Percentiles rank a stretch among this genome's conserved stretches.
Evolutionary conservation across 1,139 yeast genomes (phyloP).

Genomic region (Suhomyces bribrorum): DNA sequence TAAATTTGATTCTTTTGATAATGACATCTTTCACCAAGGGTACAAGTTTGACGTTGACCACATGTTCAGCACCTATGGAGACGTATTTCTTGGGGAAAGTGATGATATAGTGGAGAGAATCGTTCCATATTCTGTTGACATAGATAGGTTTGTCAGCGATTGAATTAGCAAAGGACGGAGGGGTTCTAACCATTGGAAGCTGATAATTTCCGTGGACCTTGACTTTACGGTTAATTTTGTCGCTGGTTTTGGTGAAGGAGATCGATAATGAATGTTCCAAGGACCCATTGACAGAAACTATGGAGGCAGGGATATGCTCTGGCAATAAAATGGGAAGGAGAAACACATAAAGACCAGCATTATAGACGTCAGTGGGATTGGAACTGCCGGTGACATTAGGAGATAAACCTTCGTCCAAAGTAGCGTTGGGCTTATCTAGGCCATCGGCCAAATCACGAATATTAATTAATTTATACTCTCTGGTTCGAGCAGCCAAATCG

Average conservation of each 20-base stretch:
- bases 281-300: constrained; percentile 56
- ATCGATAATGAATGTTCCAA: constrained; percentile 39
- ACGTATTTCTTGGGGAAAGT: constrained; percentile 76
- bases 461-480: constrained; percentile 33
- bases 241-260: constrained; percentile 35
- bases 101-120: constrained; percentile 73
- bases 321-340: constrained; percentile 72
- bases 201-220: constrained; percentile 34
- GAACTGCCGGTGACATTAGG: not conserved
- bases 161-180: constrained; percentile 75
- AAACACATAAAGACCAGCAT: constrained; percentile 81
- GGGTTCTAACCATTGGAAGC: constrained; percentile 67
- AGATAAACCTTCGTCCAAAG: constrained; percentile 5
- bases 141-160: constrained; percentile 79
- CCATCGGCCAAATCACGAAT: constrained; percentile 23
- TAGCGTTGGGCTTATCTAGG: not conserved
- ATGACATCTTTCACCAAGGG: constrained; percentile 71
- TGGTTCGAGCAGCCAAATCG: constrained; percentile 39
- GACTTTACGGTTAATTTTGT: constrained; percentile 37
- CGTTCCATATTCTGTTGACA: constrained; percentile 82
- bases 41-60: constrained; percentile 63
- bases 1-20: constrained; percentile 71
- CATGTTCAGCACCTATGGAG: constrained; percentile 65
- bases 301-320: constrained; percentile 69
- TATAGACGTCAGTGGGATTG: constrained; percentile 26